Percentiles rank a stretch among this genome's conserved stretches.
Conservation (phyloP, 1,284 basidiomycete genomes). For the Melampsora abietis-canadensis region DNA sequence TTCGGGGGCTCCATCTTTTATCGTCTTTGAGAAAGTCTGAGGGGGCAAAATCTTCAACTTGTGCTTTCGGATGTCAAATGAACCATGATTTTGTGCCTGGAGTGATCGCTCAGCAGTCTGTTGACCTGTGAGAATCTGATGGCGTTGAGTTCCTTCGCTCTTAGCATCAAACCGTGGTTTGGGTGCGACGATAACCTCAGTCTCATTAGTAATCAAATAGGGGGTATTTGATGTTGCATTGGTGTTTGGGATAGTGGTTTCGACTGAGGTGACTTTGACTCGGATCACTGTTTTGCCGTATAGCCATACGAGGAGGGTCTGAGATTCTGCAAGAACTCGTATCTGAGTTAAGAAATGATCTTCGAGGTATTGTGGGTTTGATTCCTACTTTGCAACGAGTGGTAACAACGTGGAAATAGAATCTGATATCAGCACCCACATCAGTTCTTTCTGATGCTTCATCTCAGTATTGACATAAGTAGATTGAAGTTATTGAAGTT, state of each 20-base stretch:
- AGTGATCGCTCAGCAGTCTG: not conserved
- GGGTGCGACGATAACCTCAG: slow-evolving; percentile 32
- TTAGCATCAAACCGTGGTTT: slow-evolving; percentile 25
- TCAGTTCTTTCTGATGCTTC: not conserved
- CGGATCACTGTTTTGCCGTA: slow-evolving; percentile 36
- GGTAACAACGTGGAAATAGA: not conserved
- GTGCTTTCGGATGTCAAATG: slow-evolving; percentile 10
- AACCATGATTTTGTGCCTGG: slow-evolving; percentile 1
- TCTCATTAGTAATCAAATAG: slow-evolving; percentile 35
- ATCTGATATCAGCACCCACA: not conserved
- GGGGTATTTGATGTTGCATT: not conserved
- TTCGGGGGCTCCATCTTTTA: not conserved
- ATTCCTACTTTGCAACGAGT: slow-evolving; percentile 12
- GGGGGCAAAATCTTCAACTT: slow-evolving; percentile 35
- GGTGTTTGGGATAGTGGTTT: not conserved
- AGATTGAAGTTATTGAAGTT: not conserved
- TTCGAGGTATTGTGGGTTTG: slow-evolving; percentile 41
- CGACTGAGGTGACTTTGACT: slow-evolving; percentile 24
- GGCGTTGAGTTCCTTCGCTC: slow-evolving; percentile 10
- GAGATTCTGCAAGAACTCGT: slow-evolving; percentile 25
- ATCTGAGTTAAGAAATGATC: slow-evolving; percentile 39
- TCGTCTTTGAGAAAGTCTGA: not conserved
- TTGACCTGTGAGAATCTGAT: slow-evolving; percentile 16
- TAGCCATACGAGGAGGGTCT: slow-evolving; percentile 41
- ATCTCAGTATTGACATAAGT: not conserved